Evolutionary conservation across 768 basidiomycete species (phyloP).

Genomic region (Naganishia vaughanmartiniae): DNA sequence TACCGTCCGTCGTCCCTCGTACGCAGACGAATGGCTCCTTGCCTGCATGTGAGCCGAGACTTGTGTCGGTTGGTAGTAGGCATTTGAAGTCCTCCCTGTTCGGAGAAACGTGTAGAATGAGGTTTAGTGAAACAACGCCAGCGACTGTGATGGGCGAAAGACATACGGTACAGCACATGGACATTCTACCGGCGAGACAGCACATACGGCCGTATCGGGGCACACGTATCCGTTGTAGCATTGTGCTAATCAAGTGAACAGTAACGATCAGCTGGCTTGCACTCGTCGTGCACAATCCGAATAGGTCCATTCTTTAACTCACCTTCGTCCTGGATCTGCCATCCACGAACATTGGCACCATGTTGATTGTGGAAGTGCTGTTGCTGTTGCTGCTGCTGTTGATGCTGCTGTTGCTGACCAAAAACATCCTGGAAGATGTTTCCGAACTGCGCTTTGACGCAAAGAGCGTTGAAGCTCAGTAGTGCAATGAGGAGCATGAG

Average conservation of each 20-base stretch:
- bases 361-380: slow-evolving; percentile 18
- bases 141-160: background rate
- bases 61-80: slow-evolving; percentile 11
- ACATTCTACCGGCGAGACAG: slow-evolving; percentile 4
- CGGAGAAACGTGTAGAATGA: background rate
- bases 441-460: slow-evolving; percentile 13
- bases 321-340: slow-evolving; percentile 23
- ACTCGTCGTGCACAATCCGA: too few species aligned
- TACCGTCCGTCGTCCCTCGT: slow-evolving; percentile 17
- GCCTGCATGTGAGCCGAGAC: slow-evolving; percentile 7
- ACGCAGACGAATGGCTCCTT: slow-evolving; percentile 20
- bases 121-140: background rate
- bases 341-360: slow-evolving; percentile 14
- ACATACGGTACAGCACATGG: slow-evolving; percentile 17
- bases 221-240: slow-evolving; percentile 22
- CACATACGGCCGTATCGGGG: slow-evolving; percentile 9
- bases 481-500: background rate
- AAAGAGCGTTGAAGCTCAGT: background rate
- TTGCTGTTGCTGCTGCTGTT: slow-evolving; percentile 18
- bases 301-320: background rate
- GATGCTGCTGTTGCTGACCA: slow-evolving; percentile 17
- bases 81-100: slow-evolving; percentile 21
- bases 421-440: slow-evolving; percentile 22
- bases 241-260: background rate
- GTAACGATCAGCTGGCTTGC: background rate